These are phyloP conservation scores for Saccharum hybrid DNA, from an alignment of 202 grass and related monocot genomes.

Conservation along the genomic window DNA sequence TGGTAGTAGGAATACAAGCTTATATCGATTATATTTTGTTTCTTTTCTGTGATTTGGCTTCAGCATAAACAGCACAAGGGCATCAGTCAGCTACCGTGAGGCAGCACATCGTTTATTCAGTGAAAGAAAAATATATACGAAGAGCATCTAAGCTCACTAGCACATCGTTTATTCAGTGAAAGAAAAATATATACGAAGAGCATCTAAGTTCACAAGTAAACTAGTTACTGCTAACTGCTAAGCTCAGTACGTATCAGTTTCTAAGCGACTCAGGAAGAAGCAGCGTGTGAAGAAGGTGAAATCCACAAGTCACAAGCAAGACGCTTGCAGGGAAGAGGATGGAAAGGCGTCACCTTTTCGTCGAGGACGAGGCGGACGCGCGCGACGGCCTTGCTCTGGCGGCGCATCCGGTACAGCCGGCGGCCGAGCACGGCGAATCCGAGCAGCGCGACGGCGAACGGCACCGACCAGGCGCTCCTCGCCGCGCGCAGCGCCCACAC, in stretches of 20 bases:
- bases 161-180: constrained; percentile 17
- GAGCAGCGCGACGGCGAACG: constrained; percentile 63
- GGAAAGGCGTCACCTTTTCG: constrained; percentile 62
- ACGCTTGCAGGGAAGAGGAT: constrained; percentile 25
- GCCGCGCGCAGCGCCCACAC: constrained; percentile 57
- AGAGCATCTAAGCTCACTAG: background rate
- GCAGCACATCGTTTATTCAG: constrained; percentile 18
- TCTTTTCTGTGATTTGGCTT: background rate
- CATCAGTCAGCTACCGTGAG: background rate
- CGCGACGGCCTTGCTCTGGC: constrained; percentile 58
- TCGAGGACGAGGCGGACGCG: constrained; percentile 62
- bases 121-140: background rate
- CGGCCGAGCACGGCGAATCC: constrained; percentile 69
- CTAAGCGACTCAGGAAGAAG: background rate
- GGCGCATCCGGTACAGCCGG: constrained; percentile 55
- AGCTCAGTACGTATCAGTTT: constrained; percentile 8
- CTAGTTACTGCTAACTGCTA: background rate
- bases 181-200: background rate
- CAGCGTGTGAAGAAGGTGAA: background rate
- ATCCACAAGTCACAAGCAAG: constrained; percentile 36
- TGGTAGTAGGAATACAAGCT: background rate
- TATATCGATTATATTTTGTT: background rate
- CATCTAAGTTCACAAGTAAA: background rate
- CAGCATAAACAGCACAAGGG: constrained; percentile 1
- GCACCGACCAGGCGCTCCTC: constrained; percentile 71